Base-by-base conservation (phyloP, 306 rosid genomes). In the Neltuma alba region DNA sequence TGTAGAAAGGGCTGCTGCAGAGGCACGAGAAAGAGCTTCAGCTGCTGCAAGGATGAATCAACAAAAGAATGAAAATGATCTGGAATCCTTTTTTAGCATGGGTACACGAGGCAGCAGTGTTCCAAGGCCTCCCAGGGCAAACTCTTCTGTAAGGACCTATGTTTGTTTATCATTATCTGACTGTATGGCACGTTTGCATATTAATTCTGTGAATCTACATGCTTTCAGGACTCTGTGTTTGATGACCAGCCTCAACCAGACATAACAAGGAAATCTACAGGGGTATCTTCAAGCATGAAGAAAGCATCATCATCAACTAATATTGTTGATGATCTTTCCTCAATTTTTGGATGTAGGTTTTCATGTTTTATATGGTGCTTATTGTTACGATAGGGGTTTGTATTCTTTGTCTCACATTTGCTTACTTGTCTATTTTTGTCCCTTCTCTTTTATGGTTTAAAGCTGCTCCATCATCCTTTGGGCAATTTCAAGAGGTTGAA, bases 311-410 rank as follows among this genome's bases (percentile, higher is more conserved):
- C 99, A 15, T 57, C 93, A 58, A 75, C 91, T 73, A 93, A 91
- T 90, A 80, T 95, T 72, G 98, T 89, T 76, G 99, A 95, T 20
- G 99, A 96, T 82, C 99, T 96, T 82, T 78, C 97, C 72, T 90
- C 97, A 52, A 91, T 93, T 79, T 96, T 96, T 85, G 97, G 95
- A 84, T 92, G 99, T 96, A 89, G 83, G 66, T 79, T 60, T 67
- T 63, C 72, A 42, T 48, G 62, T 66, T 28, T 58, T 62, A 28
- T 58, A 79, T 76, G 63, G 70, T 64, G 47, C n/a, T 75, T 40
- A 65, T 40, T 78, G 38, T 58, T 76, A 36, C 28, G 15, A 69
- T 30, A 55, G 23, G 68, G 63, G 70, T 85, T 55, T 81, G 21
- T 30, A 25, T 76, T 72, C 47, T 50, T 12, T 68, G 16, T 80